Evolutionary conservation across 441 rosid genomes (phyloP).

Genomic region (Sinapis alba): DNA sequence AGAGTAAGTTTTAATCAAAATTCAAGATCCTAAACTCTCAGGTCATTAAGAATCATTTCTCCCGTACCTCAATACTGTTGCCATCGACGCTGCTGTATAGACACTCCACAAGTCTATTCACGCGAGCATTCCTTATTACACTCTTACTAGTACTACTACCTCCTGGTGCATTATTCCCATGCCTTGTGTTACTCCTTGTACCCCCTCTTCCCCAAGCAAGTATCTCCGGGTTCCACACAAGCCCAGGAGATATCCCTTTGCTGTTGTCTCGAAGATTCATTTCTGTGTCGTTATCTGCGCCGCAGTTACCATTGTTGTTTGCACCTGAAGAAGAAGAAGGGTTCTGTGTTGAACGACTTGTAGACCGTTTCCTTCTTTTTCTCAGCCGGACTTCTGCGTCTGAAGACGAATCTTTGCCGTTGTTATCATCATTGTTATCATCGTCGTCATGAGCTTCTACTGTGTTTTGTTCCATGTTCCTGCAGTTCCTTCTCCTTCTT

Average conservation of each 20-base stretch:
- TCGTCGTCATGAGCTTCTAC: conserved; percentile 64
- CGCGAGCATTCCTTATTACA: conserved; percentile 48
- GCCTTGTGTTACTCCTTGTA: conserved; percentile 65
- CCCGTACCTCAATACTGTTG: conserved; percentile 36
- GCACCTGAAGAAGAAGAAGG: conserved; percentile 60
- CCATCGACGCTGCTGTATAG: conserved; percentile 55
- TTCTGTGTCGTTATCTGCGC: conserved; percentile 54
- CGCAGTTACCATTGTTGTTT: conserved; percentile 49
- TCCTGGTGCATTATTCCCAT: conserved; percentile 48
- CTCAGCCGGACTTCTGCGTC: conserved; percentile 65
- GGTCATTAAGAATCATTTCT: conserved; percentile 18
- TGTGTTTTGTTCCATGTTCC: conserved; percentile 46
- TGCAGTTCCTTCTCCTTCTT: conserved; percentile 52
- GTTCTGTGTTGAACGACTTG: conserved; percentile 49
- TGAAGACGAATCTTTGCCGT: conserved; percentile 71
- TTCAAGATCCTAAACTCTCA: not conserved
- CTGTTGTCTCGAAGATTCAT: conserved; percentile 42
- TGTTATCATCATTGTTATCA: conserved; percentile 36
- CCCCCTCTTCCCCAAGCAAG: conserved; percentile 83
- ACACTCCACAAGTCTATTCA: conserved; percentile 59
- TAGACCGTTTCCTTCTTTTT: conserved; percentile 64
- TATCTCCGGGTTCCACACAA: conserved; percentile 58
- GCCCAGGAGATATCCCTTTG: conserved; percentile 61
- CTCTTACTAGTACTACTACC: conserved; percentile 50
- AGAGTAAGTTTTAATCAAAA: not conserved